A percentile compares a stretch with the other conserved stretches of the same genome.
phyloP scores from a whole-genome alignment of 2,329 filamentous ascomycete genomes.

The Neoarthrinium moseri region DNA sequence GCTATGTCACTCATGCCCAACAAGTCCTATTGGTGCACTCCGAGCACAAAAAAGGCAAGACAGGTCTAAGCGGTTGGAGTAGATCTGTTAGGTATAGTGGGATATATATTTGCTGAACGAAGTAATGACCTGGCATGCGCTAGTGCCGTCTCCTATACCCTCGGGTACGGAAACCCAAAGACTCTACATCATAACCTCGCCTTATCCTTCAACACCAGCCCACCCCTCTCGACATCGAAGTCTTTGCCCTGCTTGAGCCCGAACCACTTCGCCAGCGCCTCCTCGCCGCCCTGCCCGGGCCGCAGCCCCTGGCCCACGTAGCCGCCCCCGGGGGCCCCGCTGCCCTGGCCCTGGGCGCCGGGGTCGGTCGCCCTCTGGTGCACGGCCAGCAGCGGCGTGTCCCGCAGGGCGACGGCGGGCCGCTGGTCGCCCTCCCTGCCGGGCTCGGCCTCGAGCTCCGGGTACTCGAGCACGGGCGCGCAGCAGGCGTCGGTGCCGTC shows the following conservation, averaged over 20 bases:
- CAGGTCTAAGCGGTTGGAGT: no score
- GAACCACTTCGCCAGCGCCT: slow-evolving; percentile 67
- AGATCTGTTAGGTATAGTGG: no score
- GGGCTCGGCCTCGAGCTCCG: slow-evolving; percentile 58
- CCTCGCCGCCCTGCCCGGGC: slow-evolving; percentile 72
- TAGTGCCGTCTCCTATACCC: no score
- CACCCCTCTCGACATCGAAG: slow-evolving; percentile 65
- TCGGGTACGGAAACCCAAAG: no score
- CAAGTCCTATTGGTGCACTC: no score
- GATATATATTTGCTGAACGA: no score
- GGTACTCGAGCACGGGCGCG: slow-evolving; percentile 78
- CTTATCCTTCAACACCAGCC: slow-evolving; percentile 51
- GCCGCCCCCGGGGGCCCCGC: slow-evolving; percentile 63
- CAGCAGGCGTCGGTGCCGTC: slow-evolving; percentile 91
- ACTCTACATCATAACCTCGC: slow-evolving; percentile 37
- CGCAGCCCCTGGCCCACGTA: slow-evolving; percentile 61
- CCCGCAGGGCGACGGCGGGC: slow-evolving; percentile 65
- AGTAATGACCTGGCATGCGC: no score
- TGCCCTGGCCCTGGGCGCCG: slow-evolving; percentile 58
- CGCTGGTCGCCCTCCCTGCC: slow-evolving; percentile 66
- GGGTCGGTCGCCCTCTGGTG: slow-evolving; percentile 40
- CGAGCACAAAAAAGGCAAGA: no score
- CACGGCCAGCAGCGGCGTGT: slow-evolving; percentile 68
- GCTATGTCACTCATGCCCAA: no score
- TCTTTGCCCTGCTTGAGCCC: slow-evolving; percentile 74